Conservation (phyloP, 345 rosid genomes). For the Leavenworthia alabamica region DNA sequence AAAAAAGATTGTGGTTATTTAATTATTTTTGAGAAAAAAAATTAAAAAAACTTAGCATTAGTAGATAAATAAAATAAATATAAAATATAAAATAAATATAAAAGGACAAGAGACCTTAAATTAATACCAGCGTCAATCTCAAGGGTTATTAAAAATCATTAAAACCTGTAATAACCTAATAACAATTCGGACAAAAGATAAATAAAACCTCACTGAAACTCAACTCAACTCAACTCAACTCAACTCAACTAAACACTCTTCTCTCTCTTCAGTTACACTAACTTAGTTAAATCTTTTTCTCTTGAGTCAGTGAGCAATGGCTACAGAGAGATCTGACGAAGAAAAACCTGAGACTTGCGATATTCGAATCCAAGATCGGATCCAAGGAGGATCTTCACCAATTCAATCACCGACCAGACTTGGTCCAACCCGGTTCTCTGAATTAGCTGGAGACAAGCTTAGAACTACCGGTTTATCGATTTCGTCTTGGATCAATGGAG, state of each 20-base stretch:
- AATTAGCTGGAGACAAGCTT: conserved; percentile 9
- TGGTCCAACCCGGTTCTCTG: conserved; percentile 38
- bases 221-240: not conserved
- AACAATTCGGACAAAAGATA: conserved; percentile 20
- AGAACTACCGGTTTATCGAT: conserved; percentile 16
- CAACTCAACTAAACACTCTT: not conserved
- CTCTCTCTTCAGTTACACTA: not conserved
- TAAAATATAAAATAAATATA: not conserved
- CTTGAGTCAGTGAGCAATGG: conserved; percentile 10
- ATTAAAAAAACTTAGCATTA: not conserved
- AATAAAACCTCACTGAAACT: conserved; percentile 4
- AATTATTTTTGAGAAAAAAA: not conserved
- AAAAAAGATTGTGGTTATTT: too few species aligned
- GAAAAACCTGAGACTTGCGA: conserved; percentile 22
- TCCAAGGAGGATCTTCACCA: conserved; percentile 28
- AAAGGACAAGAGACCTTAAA: conserved; percentile 8
- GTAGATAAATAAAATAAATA: not conserved
- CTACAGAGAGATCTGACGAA: conserved; percentile 28
- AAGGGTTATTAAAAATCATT: conserved; percentile 17
- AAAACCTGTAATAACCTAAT: not conserved
- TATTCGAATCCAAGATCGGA: conserved; percentile 31
- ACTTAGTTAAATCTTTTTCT: conserved; percentile 13
- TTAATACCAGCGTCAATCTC: conserved; percentile 26
- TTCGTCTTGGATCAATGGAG: conserved; percentile 32
- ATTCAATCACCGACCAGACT: conserved; percentile 33